phyloP scores from a whole-genome alignment of 768 basidiomycete genomes.

The Russula griseocarnosa region DNA sequence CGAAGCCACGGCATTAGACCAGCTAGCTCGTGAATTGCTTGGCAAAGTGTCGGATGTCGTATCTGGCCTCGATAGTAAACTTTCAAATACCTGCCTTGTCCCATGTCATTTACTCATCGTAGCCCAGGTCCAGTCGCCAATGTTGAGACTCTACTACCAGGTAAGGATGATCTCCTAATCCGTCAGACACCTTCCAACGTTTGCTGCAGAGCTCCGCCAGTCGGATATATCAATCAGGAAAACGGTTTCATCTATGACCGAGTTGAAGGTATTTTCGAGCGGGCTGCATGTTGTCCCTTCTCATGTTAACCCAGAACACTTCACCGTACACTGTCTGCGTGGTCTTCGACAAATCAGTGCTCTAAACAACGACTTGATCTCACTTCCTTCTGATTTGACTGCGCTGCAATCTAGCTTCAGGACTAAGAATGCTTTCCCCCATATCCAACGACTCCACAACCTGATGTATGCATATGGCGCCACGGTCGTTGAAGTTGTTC shows the following conservation, averaged over 20 bases:
- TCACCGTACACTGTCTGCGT: conserved; percentile 61
- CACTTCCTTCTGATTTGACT: conserved; percentile 61
- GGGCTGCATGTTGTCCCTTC: not conserved
- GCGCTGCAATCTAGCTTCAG: conserved; percentile 69
- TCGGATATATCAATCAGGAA: conserved; percentile 24
- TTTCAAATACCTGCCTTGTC: not conserved
- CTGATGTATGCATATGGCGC: conserved; percentile 92
- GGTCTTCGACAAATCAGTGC: conserved; percentile 71
- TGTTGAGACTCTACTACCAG: conserved; percentile 50
- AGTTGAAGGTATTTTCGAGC: conserved; percentile 22
- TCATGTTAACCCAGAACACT: conserved; percentile 52
- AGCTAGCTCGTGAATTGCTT: conserved; percentile 18
- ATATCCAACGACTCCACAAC: conserved; percentile 82
- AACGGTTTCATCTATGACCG: conserved; percentile 16
- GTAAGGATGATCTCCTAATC: conserved; percentile 34
- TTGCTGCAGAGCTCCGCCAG: conserved; percentile 25
- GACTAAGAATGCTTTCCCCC: conserved; percentile 78
- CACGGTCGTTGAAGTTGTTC: conserved; percentile 84
- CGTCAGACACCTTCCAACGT: not conserved
- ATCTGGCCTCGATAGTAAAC: conserved; percentile 20
- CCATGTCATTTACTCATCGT: not conserved
- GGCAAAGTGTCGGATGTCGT: conserved; percentile 21
- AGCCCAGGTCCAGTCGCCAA: conserved; percentile 45
- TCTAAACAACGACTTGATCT: conserved; percentile 77
- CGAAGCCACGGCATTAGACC: conserved; percentile 21